A percentile compares a stretch with the other conserved stretches of the same genome.
Evolutionary conservation across 176 grass and related monocot species (phyloP).

Genomic region (Raddia distichophylla): DNA sequence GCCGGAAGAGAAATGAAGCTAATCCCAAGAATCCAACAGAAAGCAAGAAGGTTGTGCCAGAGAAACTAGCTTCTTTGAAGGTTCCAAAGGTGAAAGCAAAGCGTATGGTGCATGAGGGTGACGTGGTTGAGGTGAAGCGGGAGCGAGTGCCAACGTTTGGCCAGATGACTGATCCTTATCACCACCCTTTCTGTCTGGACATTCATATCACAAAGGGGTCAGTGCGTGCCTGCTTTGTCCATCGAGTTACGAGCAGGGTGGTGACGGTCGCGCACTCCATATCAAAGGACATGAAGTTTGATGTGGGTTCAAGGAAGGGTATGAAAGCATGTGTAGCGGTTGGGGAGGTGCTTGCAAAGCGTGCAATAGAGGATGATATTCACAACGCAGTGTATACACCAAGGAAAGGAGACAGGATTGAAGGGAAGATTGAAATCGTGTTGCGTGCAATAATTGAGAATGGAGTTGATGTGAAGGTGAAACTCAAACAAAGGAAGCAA

Average conservation of each 20-base stretch:
- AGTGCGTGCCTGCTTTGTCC: conserved; percentile 74
- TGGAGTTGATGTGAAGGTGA: conserved; percentile 82
- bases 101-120: background rate
- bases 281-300: conserved; percentile 82
- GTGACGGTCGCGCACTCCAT: conserved; percentile 71
- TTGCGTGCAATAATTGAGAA: conserved; percentile 57
- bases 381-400: conserved; percentile 75
- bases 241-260: conserved; percentile 68
- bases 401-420: conserved; percentile 70
- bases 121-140: conserved; percentile 43
- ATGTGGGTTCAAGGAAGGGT: conserved; percentile 69
- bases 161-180: conserved; percentile 70
- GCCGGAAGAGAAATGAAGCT: conserved; percentile 27
- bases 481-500: conserved; percentile 58
- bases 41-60: conserved; percentile 37
- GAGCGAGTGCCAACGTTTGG: conserved; percentile 60
- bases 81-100: conserved; percentile 29
- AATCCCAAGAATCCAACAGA: conserved; percentile 41
- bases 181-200: conserved; percentile 76
- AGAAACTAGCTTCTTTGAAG: conserved; percentile 12
- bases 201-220: conserved; percentile 79
- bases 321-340: conserved; percentile 62
- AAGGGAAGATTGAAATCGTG: conserved; percentile 75
- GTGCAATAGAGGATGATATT: conserved; percentile 73
- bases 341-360: conserved; percentile 61